Percentiles rank a stretch among this genome's conserved stretches.
phyloP scores from a whole-genome alignment of 2,329 filamentous ascomycete genomes.

The Cladosporium sphaerospermum region DNA sequence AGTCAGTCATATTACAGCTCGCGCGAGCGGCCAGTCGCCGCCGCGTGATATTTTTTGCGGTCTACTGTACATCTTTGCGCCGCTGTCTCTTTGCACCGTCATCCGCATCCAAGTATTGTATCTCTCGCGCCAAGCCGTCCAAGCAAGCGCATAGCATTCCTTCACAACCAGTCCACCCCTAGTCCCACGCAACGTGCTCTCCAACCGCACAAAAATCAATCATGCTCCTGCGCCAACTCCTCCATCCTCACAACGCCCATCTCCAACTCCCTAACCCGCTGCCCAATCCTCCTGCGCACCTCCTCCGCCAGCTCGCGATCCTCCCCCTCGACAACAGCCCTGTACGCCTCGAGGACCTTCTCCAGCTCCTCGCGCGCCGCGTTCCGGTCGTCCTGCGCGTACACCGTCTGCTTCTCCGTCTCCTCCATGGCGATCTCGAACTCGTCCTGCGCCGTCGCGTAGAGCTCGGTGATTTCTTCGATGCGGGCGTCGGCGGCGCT shows the following conservation, averaged over 20 bases:
- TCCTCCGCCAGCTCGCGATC: constrained; percentile 42
- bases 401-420: constrained; percentile 49
- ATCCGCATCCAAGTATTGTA: not conserved
- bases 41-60: not conserved
- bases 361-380: constrained; percentile 49
- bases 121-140: not conserved
- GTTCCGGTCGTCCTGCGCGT: constrained; percentile 49
- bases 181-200: not conserved
- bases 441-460: constrained; percentile 34
- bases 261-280: constrained; percentile 49
- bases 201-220: constrained; percentile 24
- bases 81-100: not conserved
- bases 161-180: not conserved
- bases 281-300: constrained; percentile 46
- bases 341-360: constrained; percentile 43
- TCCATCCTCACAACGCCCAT: constrained; percentile 46
- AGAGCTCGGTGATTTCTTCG: constrained; percentile 38
- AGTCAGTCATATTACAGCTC: not conserved
- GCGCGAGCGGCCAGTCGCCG: not conserved
- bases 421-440: constrained; percentile 49
- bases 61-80: not conserved
- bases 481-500: constrained; percentile 33
- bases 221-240: constrained; percentile 44
- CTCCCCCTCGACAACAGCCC: constrained; percentile 35
- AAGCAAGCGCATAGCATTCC: not conserved